Base-by-base conservation (phyloP, 2,329 filamentous ascomycete species). In the Myriosclerotinia scirpicola region DNA sequence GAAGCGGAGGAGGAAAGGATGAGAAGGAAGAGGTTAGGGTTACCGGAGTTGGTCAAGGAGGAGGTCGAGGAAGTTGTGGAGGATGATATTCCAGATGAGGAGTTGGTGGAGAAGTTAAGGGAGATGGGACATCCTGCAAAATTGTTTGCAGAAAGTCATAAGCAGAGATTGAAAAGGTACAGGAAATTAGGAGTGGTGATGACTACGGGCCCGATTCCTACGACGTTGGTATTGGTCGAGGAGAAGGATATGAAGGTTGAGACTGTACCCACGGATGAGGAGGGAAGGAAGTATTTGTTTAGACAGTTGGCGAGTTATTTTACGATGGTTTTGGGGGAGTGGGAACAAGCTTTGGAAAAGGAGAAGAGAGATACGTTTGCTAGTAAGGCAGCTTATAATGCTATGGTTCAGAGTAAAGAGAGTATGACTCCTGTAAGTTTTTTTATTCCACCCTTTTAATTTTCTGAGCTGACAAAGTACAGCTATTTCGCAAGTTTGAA, bases 261-360 rank as follows among this genome's bases (percentile, higher is more conserved):
- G 20, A 82, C 81, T 54, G 80, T 91, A 12, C 78, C 84, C 1
- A 82, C 84, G 73, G 90, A 93, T 72, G 81, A 80, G 26, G 85
- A 88, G 52, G 90, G 82, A 0, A 85, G 87, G 55, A 81, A 84
- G 54, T 93, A 90, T 78, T 81, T 99, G 52, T 94, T 90, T 80
- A 85, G 94, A 14, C 94, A 99, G 78, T 83, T 99, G 66, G 91
- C 91, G 26, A 95, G 91, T 59, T 99, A 97, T 81, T 98, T 99
- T 80, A 96, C 91, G 64, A 92, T 99, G 87, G 87, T 99, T n/a
- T 81, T 99, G 67, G 85, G 84, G 54, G 94, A 96, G 77, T 99
- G 96, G 90, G 87, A 93, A 73, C 76, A 81, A 52, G 93, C 93
- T 6, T 85, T 99, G 73, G 86, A 86, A 7, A 87, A 90, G 72